Conservation (phyloP, 1,284 basidiomycete genomes). For the Phylloporus sp. region DNA sequence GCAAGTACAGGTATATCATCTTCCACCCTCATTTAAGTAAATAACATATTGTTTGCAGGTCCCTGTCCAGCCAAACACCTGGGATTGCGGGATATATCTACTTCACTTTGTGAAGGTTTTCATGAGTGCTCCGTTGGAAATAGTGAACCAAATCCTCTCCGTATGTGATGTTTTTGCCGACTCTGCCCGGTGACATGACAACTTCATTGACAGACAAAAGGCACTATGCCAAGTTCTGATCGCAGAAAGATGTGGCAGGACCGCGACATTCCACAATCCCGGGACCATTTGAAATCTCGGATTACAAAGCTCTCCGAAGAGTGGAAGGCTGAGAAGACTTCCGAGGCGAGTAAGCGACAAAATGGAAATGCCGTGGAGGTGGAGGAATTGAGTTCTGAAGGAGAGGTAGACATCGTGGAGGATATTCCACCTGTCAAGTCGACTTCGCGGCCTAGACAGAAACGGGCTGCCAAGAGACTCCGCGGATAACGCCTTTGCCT, state of each 20-base stretch:
- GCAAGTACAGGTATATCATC: conserved; percentile 53
- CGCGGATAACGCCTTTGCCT: conserved; percentile 34
- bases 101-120: conserved; percentile 83
- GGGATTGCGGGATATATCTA: conserved; percentile 87
- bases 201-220: conserved; percentile 39
- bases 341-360: conserved; percentile 31
- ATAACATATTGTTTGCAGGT: conserved; percentile 54
- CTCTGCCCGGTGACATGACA: conserved; percentile 4
- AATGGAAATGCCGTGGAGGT: conserved; percentile 29
- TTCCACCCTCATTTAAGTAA: background rate
- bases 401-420: conserved; percentile 55
- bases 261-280: conserved; percentile 41
- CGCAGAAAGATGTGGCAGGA: conserved; percentile 60
- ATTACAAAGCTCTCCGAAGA: conserved; percentile 49
- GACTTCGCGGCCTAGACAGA: conserved; percentile 15
- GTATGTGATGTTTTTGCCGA: conserved; percentile 27
- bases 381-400: conserved; percentile 52
- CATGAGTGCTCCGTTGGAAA: conserved; percentile 61
- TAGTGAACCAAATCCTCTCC: conserved; percentile 56
- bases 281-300: conserved; percentile 44
- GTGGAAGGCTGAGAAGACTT: conserved; percentile 50
- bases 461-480: conserved; percentile 29
- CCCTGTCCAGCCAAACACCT: conserved; percentile 83
- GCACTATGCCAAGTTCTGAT: conserved; percentile 40
- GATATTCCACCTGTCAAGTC: conserved; percentile 26